Evolutionary conservation across 495 filamentous ascomycete genomes (phyloP).

Genomic region (Niebla homalea): DNA sequence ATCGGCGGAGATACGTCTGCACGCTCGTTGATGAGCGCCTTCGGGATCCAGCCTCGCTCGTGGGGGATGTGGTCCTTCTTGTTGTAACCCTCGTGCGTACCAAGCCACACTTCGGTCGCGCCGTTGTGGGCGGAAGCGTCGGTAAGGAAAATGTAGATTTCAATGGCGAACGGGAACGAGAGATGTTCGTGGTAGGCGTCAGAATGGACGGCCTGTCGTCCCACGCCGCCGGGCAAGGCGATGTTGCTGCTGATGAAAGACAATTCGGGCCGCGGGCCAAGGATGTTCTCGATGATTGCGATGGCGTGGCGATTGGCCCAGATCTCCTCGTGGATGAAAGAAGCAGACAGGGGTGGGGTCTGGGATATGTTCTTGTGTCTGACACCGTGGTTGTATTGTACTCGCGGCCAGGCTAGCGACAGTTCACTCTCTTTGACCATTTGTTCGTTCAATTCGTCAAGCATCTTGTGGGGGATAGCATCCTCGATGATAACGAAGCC

Average conservation of each 20-base stretch:
- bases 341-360: neutral
- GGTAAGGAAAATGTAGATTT: neutral
- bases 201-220: neutral
- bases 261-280: neutral
- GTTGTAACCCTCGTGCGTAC: conserved; percentile 32
- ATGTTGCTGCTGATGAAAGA: neutral
- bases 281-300: neutral
- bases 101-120: conserved; percentile 47
- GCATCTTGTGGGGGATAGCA: neutral
- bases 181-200: neutral
- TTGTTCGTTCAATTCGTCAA: neutral
- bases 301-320: neutral
- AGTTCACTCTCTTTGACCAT: neutral
- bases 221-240: neutral
- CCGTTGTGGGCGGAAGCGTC: conserved; percentile 33
- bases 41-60: neutral
- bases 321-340: neutral
- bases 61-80: conserved; percentile 19
- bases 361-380: neutral
- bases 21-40: conserved; percentile 27
- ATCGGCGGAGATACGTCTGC: conserved; percentile 28
- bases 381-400: neutral
- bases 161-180: neutral
- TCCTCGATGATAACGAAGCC: neutral
- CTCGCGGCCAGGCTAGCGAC: neutral